Evolutionary conservation across 2,329 filamentous ascomycete species (phyloP).

Genomic region (Bertia moriformis): DNA sequence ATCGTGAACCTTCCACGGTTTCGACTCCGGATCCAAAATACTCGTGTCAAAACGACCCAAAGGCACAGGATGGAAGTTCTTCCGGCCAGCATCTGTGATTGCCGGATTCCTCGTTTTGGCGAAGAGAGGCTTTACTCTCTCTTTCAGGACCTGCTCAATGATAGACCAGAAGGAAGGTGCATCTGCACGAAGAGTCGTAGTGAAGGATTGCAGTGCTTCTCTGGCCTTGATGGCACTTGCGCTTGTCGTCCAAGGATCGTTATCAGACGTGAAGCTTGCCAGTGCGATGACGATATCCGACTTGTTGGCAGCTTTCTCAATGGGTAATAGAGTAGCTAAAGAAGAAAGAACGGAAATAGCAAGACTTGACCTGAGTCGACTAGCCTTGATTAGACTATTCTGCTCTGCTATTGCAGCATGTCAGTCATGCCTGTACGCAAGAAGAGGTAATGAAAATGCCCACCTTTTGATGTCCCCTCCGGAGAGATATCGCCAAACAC

Average conservation of each 20-base stretch:
- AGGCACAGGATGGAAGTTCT: conserved; percentile 26
- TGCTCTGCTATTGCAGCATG: too few species aligned
- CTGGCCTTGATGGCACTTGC: background rate
- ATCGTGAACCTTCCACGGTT: conserved; percentile 44
- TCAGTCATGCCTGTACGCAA: too few species aligned
- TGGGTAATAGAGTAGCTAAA: background rate
- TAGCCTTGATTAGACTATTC: background rate
- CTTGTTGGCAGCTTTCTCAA: background rate
- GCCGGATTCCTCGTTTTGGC: conserved; percentile 33
- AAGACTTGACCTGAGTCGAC: background rate
- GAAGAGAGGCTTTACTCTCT: conserved; percentile 56
- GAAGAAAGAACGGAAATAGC: background rate
- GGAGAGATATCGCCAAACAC: too few species aligned
- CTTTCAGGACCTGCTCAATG: conserved; percentile 39
- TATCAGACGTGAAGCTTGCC: background rate
- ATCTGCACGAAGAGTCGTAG: background rate
- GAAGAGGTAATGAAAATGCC: too few species aligned
- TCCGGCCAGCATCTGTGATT: conserved; percentile 42
- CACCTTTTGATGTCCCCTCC: too few species aligned
- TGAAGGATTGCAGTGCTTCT: background rate
- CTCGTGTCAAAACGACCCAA: conserved; percentile 17
- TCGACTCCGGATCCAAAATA: conserved; percentile 24
- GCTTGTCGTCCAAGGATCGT: background rate
- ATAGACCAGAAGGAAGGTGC: conserved; percentile 19
- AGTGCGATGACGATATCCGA: background rate